These are phyloP conservation scores for Teunomyces aglyptinius DNA, from an alignment of 805 yeast species.

Conservation along the genomic window DNA sequence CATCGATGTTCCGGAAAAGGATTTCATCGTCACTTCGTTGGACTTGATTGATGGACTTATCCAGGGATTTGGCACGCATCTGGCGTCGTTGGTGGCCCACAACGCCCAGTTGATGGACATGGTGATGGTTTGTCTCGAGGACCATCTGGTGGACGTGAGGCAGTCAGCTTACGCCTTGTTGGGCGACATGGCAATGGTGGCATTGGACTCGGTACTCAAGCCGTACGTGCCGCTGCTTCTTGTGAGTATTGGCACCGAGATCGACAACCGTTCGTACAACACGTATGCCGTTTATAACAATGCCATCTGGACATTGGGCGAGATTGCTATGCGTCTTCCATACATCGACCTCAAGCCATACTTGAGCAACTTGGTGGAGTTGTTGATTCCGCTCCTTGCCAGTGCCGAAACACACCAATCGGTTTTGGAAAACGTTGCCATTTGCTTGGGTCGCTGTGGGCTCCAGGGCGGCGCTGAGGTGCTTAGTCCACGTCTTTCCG, in stretches of 20 bases:
- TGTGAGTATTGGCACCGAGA: slow-evolving; percentile 66
- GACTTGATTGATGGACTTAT: slow-evolving; percentile 91
- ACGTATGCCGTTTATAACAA: slow-evolving; percentile 74
- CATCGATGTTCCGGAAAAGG: slow-evolving; percentile 79
- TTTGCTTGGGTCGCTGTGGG: slow-evolving; percentile 86
- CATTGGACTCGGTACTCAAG: slow-evolving; percentile 43
- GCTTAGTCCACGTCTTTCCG: slow-evolving; percentile 53
- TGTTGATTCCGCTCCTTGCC: slow-evolving; percentile 60
- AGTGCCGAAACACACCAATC: slow-evolving; percentile 55
- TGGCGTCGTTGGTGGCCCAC: slow-evolving; percentile 52
- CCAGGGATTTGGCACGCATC: slow-evolving; percentile 76
- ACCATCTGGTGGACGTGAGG: slow-evolving; percentile 80
- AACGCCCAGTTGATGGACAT: slow-evolving; percentile 53
- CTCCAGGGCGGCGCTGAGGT: slow-evolving; percentile 56
- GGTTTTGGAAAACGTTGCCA: slow-evolving; percentile 82
- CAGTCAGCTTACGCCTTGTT: slow-evolving; percentile 87
- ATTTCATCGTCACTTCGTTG: slow-evolving; percentile 81
- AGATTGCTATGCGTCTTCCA: slow-evolving; percentile 63
- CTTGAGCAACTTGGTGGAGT: slow-evolving; percentile 50
- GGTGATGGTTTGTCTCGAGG: slow-evolving; percentile 68
- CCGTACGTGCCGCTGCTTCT: slow-evolving; percentile 54
- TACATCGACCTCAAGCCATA: slow-evolving; percentile 49
- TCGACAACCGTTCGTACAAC: slow-evolving; percentile 49
- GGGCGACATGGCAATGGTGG: slow-evolving; percentile 80
- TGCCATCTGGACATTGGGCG: slow-evolving; percentile 94